Evolutionary conservation across 345 rosid species (phyloP), one percentile per base, ranked within the genome.

Genomic region (Populus deltoides): DNA sequence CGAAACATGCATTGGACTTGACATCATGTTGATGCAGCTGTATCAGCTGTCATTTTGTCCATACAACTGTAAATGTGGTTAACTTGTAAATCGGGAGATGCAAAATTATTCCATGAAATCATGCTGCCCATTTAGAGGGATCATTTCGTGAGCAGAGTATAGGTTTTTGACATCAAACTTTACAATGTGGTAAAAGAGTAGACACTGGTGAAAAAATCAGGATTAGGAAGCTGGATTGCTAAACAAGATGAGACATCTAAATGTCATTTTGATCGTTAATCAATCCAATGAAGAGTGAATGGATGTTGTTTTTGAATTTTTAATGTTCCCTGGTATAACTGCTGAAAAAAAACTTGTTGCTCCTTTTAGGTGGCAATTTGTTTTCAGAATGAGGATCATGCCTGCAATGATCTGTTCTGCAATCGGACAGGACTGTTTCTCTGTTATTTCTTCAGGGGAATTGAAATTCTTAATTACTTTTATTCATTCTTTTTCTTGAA

Each of bases 11-110:
- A 57, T 45, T 57, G 10, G 72, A 33, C 29, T 59, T 6, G 9
- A 39, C 68, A 72, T 66, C 70, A 25, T 41, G 36, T 66, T 22
- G 70, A 66, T 49, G 81, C 79, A 70, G 83, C 75, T 68, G 66
- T 76, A 68, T 78, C 77, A 20, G 55, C 61, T 55, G 22, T 45
- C 24, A 62, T 65, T 24, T 35, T 84, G 76, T 81, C 83, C 77
- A 76, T 80, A 39, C 10, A 79, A 76, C 39, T 80, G 86, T 84
- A 79, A 67, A 78, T 81, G 78, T 78, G 73, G 45, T 55, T 77
- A 81, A 81, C 75, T 71, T 85, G 87, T 86, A 86, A 80, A 85
- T 84, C 49, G 57, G 73, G 79, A 72, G 65, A 47, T 61, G 62
- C 62, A 80, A 80, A 75, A 77, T 68, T 66, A 66, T 57, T 74